Percentiles rank a stretch among this genome's conserved stretches.
phyloP scores from a whole-genome alignment of 768 basidiomycete genomes.

The Mycena latifolia region DNA sequence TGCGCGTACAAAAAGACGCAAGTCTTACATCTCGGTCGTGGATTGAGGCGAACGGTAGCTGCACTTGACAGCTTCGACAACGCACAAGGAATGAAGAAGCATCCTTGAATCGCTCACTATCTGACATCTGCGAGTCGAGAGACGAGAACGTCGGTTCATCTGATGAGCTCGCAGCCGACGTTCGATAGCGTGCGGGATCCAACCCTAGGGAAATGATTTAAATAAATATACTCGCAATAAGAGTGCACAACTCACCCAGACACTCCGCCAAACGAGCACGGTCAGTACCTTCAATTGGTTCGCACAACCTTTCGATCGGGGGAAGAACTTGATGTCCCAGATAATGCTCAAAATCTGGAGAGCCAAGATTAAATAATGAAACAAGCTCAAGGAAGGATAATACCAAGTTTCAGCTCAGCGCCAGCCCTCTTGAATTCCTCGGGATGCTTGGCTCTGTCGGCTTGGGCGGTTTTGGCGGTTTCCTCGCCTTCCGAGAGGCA shows the following conservation, averaged over 20 bases:
- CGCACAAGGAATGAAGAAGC: slow-evolving; percentile 77
- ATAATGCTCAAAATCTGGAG: slow-evolving; percentile 90
- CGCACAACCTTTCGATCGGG: slow-evolving; percentile 95
- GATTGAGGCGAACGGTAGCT: slow-evolving; percentile 69
- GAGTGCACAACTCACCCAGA: slow-evolving; percentile 69
- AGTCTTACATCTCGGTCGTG: slow-evolving; percentile 67
- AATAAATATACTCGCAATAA: background rate
- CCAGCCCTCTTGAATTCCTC: slow-evolving; percentile 87
- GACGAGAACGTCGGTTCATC: slow-evolving; percentile 81
- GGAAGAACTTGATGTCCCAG: slow-evolving; percentile 93
- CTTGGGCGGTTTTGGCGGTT: slow-evolving; percentile 79
- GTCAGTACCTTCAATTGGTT: slow-evolving; percentile 96
- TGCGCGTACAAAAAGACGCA: background rate
- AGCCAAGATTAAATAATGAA: slow-evolving; percentile 22
- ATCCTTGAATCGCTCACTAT: slow-evolving; percentile 88
- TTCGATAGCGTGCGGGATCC: slow-evolving; percentile 69
- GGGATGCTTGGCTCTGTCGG: slow-evolving; percentile 93
- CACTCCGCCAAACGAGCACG: slow-evolving; percentile 93
- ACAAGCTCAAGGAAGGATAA: background rate
- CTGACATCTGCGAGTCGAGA: slow-evolving; percentile 91
- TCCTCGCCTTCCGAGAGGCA: slow-evolving; percentile 84
- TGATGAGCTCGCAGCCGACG: slow-evolving; percentile 50
- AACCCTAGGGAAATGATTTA: slow-evolving; percentile 55
- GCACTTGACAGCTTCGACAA: slow-evolving; percentile 80
- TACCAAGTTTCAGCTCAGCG: slow-evolving; percentile 80